Evolutionary conservation across 306 rosid genomes (phyloP), one percentile per base, ranked within the genome.

Genomic region (Hippophae tibetana): DNA sequence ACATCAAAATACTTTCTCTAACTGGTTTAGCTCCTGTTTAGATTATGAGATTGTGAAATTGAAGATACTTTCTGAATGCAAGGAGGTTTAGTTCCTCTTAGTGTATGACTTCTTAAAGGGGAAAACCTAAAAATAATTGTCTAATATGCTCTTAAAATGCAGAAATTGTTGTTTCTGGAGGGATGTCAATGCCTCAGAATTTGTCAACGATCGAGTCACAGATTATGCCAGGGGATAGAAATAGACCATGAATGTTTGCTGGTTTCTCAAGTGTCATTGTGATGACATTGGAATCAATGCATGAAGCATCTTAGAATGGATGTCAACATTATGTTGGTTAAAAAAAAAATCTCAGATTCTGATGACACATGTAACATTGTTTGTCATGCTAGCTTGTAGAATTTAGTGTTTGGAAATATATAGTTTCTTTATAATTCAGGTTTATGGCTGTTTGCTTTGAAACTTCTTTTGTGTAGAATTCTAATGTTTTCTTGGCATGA

Each of bases 111-210:
- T 31, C 5, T 31, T 31, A 31, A 31, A 31, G 3, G 58, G 6
- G 55, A 72, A 31, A 31, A 31, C 3, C 5, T 31, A 31, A 31
- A 31, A 12, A 61, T 56, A 27, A 27, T 60, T 9, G 60, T 63
- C 65, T 54, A 25, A 38, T 66, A 27, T 50, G 12, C 67, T 73
- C 42, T 42, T 57, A 47, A 41, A 63, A 72, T 73, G 81, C 94
- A 89, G 96, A 89, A 73, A 89, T 89, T 72, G 96, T 89, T 3
- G 94, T 89, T 44, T 89, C 96, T 23, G 94, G 94, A 57, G 96
- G 96, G 76, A 89, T 89, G 96, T 89, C 96, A 43, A 89, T 89
- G 96, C 96, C 96, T 6, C 96, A 85, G 71, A 71, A 81, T 54
- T 78, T 85, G 63, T 83, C 88, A 9, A 83, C 86, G 1, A 13